A percentile compares a stretch with the other conserved stretches of the same genome.
Evolutionary conservation across 192 early-diverging fungal species (phyloP).

Genomic region (Entomortierella beljakovae): DNA sequence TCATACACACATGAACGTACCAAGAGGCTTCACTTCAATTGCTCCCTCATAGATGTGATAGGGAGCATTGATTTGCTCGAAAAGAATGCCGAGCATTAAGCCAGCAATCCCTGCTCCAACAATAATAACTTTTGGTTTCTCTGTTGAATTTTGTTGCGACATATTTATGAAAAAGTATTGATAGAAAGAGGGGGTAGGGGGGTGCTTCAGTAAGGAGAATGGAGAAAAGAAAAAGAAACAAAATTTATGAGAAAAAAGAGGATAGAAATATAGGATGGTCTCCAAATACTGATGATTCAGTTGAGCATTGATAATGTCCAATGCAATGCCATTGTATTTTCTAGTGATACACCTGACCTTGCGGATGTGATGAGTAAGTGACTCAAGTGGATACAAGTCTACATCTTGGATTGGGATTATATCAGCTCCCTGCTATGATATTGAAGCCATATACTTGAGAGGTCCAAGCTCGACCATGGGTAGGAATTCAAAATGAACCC

Average conservation of each 20-base stretch:
- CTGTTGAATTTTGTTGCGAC: too few relatives aligned
- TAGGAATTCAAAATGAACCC: conserved; percentile 37
- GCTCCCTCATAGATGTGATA: conserved; percentile 2
- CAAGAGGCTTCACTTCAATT: not conserved
- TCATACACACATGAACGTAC: not conserved
- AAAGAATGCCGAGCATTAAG: conserved; percentile 1
- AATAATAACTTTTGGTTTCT: not conserved
- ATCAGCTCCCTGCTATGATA: conserved; percentile 70
- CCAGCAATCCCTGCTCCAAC: conserved; percentile 5
- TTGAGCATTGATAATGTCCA: too few relatives aligned
- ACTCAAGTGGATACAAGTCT: conserved; percentile 27
- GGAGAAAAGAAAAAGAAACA: too few relatives aligned
- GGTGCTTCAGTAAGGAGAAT: too few relatives aligned
- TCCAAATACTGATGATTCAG: too few relatives aligned
- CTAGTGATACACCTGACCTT: conserved; percentile 65
- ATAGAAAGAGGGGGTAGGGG: too few relatives aligned
- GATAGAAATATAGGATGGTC: too few relatives aligned
- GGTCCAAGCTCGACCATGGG: conserved; percentile 51
- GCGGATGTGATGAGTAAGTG: conserved; percentile 49
- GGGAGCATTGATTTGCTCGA: not conserved
- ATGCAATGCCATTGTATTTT: conserved; percentile 65
- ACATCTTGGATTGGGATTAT: conserved; percentile 67
- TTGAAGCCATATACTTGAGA: conserved; percentile 73
- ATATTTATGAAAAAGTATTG: too few relatives aligned
- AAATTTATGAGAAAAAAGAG: too few relatives aligned